Evolutionary conservation across 148 eudicot genomes (phyloP), one percentile per base, ranked within the genome.

Genomic region (Limonium bicolor): DNA sequence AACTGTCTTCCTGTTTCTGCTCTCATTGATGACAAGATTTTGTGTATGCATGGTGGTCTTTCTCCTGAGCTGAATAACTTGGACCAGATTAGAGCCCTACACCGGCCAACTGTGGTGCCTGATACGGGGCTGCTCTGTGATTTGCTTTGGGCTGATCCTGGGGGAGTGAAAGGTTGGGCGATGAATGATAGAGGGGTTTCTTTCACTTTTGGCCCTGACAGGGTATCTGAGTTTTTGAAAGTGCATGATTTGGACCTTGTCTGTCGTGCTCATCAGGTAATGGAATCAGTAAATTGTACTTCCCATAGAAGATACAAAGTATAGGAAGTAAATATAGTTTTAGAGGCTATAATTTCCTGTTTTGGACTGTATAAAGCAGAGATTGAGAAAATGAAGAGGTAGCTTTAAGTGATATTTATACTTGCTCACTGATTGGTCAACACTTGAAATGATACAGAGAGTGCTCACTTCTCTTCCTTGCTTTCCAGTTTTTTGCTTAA

Each of bases 1-100:
- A 80, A 80, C 35, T 80, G 77, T 68, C 82, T 80, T 56, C 88
- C 88, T 20, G 88, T 80, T 49, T 65, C 82, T 14, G 82, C 88
- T 23, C 68, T 80, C 13, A 39, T 75, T 31, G 82, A 80, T 59
- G 88, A 80, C 61, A 75, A 80, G 56, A 75, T 75, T 36, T 57
- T 75, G 60, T 80, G 88, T 62, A 80, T 80, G 88, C 88, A 80
- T 50, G 88, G 88, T 48, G 88, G 82, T 27, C 88, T 80, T 37
- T 80, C 82, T 41, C 88, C 87, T 19, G 87, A 79, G 37, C 68
- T 80, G 49, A 59, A 65, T 34, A 58, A 67, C 48, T 68, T 80
- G 67, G 79, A 75, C 57, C 76, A 72, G 41, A 67, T 80, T 53
- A 72, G 79, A 40, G 69, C 38, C 56, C 51, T 80, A 51, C 82